Evolutionary conservation across 345 rosid species (phyloP), one percentile per base, ranked within the genome.

Genomic region (Linum trigynum): DNA sequence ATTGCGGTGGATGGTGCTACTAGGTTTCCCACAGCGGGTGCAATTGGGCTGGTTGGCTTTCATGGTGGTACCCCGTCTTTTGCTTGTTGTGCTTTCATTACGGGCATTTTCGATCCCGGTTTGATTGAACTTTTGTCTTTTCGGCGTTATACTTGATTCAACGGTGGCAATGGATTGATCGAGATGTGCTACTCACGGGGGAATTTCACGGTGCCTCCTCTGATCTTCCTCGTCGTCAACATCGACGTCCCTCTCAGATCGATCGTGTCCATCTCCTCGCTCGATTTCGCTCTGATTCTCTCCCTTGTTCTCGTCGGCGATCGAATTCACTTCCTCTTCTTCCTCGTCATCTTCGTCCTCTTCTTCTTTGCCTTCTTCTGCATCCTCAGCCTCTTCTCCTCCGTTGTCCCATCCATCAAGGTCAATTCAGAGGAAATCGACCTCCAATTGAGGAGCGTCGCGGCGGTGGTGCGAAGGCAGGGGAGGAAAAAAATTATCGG

Each of bases 121-220:
- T n/a, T n/a, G n/a, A n/a, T n/a, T n/a, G n/a, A n/a, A n/a, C n/a
- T n/a, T n/a, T n/a, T n/a, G n/a, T n/a, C n/a, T n/a, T n/a, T n/a
- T n/a, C n/a, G n/a, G n/a, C n/a, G n/a, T n/a, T n/a, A n/a, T n/a
- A n/a, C n/a, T n/a, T n/a, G n/a, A n/a, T n/a, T n/a, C n/a, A n/a
- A n/a, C n/a, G n/a, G n/a, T n/a, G n/a, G n/a, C n/a, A n/a, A n/a
- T n/a, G n/a, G n/a, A n/a, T n/a, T n/a, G n/a, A n/a, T n/a, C n/a
- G n/a, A n/a, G n/a, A n/a, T n/a, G n/a, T n/a, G n/a, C n/a, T n/a
- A n/a, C n/a, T n/a, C n/a, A n/a, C n/a, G n/a, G 83, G 36, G 80
- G 76, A 38, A 72, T 59, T 59, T 77, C 85, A 5, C 81, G 81
- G 63, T 75, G 69, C 77, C 83, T 75, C 55, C 84, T 74, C 68